Percentiles rank a stretch among this genome's conserved stretches.
These are phyloP conservation scores for Cruciata laevipes DNA, from an alignment of 257 asterid species.

Conservation along the genomic window DNA sequence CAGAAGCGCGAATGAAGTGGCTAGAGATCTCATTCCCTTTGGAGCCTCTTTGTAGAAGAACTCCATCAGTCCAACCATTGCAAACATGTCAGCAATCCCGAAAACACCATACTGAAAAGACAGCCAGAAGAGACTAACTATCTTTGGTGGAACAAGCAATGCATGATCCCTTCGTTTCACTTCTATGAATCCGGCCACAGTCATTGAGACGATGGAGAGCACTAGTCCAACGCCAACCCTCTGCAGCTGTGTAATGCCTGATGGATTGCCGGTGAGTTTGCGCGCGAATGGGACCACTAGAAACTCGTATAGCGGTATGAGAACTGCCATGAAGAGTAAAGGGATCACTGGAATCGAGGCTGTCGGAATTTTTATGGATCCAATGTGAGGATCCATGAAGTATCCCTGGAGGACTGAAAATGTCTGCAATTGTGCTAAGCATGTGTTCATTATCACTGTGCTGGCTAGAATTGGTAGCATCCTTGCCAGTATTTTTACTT, in stretches of 20 bases:
- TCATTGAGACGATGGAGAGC: slow-evolving; percentile 42
- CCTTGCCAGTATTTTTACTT: slow-evolving; percentile 39
- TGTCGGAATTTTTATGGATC: slow-evolving; percentile 29
- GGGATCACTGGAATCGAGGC: slow-evolving; percentile 49
- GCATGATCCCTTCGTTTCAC: slow-evolving; percentile 40
- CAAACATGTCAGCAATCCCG: slow-evolving; percentile 72
- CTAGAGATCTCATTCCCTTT: slow-evolving; percentile 52
- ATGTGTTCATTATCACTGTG: slow-evolving; percentile 46
- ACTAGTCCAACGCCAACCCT: slow-evolving; percentile 39
- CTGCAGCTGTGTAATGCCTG: slow-evolving; percentile 50
- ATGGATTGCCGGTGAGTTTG: slow-evolving; percentile 32
- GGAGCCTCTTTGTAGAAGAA: slow-evolving; percentile 72
- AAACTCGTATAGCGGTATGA: slow-evolving; percentile 39
- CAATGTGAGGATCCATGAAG: slow-evolving; percentile 36
- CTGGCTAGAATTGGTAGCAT: slow-evolving; percentile 42
- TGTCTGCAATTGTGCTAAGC: slow-evolving; percentile 48
- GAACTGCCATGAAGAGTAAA: slow-evolving; percentile 33
- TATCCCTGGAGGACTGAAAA: slow-evolving; percentile 44
- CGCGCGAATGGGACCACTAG: slow-evolving; percentile 38
- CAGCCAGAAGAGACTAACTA: slow-evolving; percentile 58
- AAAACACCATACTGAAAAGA: slow-evolving; percentile 55
- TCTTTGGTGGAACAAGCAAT: slow-evolving; percentile 18
- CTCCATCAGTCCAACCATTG: slow-evolving; percentile 61
- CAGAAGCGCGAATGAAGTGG: slow-evolving; percentile 67
- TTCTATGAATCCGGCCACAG: slow-evolving; percentile 38